Evolutionary conservation across 1,284 basidiomycete species (phyloP), one percentile per base, ranked within the genome.

Genomic region (Rhodotorula glutinis): DNA sequence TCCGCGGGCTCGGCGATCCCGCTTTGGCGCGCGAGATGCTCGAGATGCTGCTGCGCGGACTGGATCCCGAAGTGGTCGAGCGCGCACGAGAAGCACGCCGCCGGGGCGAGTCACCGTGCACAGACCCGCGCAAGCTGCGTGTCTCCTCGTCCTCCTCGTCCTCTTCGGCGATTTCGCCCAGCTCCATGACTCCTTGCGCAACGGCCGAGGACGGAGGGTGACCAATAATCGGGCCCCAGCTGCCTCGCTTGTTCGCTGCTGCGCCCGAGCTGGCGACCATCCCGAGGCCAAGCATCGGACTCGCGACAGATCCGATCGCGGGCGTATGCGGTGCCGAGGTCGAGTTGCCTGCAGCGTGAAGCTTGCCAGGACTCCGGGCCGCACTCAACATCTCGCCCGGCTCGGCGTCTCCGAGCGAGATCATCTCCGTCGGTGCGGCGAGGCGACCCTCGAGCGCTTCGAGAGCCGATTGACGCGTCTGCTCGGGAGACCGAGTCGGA

Each of bases 391-490:
- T 65, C 55, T 69, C 57, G 29, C 72, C 72, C 19, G 67, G 60
- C 30, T 58, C 51, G 25, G 57, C 57, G 40, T 55, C 43, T 10
- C 72, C 72, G 51, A 73, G 63, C 41, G 66, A 68, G 65, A 73
- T 73, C 52, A 71, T 69, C 40, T 68, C 65, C 3, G 51, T 62
- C 27, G 72, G 72, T 23, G 72, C 72, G 13, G 65, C 46, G 19
- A 73, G 41, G 19, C 69, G 66, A 17, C 72, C 72, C 40, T 73
- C 72, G 57, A 73, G 67, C 62, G 72, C 72, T 52, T 73, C 72
- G 47, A 73, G 62, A 4, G 72, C 69, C 2, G 55, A 63, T 55
- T 66, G 64, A 23, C 71, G 66, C 30, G 69, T 71, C 57, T 62
- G 51, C 41, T 61, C 65, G 14, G 69, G 66, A 2, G 53, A 54